Evolutionary conservation across 2,329 filamentous ascomycete genomes (phyloP).

Genomic region (Trichoderma sp.): DNA sequence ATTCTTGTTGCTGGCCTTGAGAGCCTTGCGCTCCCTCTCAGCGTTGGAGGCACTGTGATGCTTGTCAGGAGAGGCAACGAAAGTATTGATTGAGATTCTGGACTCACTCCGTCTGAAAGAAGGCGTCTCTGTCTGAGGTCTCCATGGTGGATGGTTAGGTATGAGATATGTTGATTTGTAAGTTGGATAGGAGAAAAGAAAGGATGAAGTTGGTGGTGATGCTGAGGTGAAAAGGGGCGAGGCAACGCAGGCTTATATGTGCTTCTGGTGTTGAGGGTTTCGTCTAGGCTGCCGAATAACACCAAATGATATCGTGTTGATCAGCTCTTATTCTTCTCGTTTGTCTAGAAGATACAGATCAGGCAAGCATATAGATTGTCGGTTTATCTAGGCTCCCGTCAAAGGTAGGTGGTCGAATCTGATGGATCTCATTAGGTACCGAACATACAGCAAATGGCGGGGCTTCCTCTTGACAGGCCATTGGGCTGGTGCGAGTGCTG

Average conservation of each 20-base stretch:
- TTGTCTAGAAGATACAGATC: background rate
- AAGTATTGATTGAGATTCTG: background rate
- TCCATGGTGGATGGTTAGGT: slow-evolving; percentile 56
- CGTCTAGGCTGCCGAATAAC: slow-evolving; percentile 10
- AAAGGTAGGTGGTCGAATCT: background rate
- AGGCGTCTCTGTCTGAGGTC: slow-evolving; percentile 74
- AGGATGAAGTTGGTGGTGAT: background rate
- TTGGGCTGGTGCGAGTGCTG: background rate
- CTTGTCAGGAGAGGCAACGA: background rate
- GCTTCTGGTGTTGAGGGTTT: background rate
- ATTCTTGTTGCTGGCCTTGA: slow-evolving; percentile 73
- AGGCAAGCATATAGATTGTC: background rate
- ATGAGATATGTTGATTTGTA: background rate
- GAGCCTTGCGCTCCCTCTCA: slow-evolving; percentile 57
- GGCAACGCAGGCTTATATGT: background rate
- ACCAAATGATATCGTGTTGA: background rate
- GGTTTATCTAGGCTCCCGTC: background rate
- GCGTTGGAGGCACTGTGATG: slow-evolving; percentile 23
- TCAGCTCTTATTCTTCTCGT: background rate
- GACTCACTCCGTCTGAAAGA: slow-evolving; percentile 88
- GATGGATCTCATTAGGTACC: background rate
- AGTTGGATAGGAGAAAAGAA: background rate
- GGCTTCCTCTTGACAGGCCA: background rate
- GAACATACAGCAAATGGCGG: slow-evolving; percentile 8
- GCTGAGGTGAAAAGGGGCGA: background rate